Evolutionary conservation across 139 green algal species (phyloP).

Genomic region (Dunaliella primolecta): DNA sequence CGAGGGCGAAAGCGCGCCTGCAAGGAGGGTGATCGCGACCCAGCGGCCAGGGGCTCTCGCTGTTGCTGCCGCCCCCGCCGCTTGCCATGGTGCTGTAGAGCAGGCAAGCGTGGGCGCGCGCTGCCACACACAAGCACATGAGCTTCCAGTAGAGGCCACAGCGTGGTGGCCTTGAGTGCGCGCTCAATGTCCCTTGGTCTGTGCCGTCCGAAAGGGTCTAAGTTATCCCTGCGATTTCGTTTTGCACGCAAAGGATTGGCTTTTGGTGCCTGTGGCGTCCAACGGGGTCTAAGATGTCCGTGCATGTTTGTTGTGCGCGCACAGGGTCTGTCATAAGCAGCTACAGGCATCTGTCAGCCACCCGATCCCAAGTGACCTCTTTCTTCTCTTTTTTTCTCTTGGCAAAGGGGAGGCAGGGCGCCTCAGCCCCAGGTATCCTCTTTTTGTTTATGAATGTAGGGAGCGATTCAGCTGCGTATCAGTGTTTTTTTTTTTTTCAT

Average conservation of each 20-base stretch:
- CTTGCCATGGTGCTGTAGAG: background rate
- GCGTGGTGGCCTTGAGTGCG: background rate
- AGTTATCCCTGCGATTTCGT: background rate
- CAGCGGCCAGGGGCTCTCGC: background rate
- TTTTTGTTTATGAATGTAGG: background rate
- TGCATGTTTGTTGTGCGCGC: too few species aligned
- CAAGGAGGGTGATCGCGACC: background rate
- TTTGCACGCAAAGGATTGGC: too few species aligned
- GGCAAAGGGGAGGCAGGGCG: too few species aligned
- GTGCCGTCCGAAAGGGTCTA: background rate
- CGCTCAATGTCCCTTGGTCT: background rate
- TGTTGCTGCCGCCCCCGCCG: background rate
- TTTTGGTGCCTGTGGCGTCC: too few species aligned
- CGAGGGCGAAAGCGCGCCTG: too few species aligned
- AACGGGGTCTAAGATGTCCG: too few species aligned
- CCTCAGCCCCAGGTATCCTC: too few species aligned
- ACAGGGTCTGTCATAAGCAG: background rate
- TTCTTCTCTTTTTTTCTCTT: too few species aligned
- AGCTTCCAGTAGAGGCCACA: background rate
- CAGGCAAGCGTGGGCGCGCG: background rate
- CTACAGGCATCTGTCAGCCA: background rate
- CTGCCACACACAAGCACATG: background rate
- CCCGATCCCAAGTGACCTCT: constrained; percentile 75
- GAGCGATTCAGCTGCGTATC: too few species aligned
- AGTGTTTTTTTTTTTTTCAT: too few species aligned